Evolutionary conservation across 2,329 filamentous ascomycete species (phyloP).

Genomic region (Calonectria leucothoes): DNA sequence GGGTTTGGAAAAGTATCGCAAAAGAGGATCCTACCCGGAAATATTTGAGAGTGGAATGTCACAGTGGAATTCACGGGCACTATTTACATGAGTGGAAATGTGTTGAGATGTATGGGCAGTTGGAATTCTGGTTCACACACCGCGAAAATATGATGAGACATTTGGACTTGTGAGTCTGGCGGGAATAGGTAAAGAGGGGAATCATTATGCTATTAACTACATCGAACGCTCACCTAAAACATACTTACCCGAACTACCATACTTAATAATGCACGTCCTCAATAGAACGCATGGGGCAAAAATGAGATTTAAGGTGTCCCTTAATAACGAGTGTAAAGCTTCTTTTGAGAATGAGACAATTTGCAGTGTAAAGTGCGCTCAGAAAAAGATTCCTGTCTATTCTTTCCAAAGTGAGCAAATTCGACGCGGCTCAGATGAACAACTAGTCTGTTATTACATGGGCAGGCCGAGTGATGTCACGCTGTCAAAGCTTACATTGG

Average conservation of each 20-base stretch:
- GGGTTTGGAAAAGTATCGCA: not conserved
- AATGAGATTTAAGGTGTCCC: too few species aligned
- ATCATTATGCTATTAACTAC: not conserved
- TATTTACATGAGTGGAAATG: not conserved
- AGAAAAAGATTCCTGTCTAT: too few species aligned
- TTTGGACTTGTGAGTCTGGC: not conserved
- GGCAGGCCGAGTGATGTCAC: not conserved
- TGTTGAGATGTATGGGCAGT: not conserved
- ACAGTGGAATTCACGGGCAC: not conserved
- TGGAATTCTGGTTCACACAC: not conserved
- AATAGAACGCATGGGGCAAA: too few species aligned
- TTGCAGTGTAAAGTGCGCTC: too few species aligned
- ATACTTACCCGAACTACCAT: too few species aligned
- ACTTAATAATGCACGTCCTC: too few species aligned
- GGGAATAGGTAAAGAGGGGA: not conserved
- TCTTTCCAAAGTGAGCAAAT: too few species aligned
- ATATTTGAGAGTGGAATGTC: not conserved
- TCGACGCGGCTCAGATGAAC: too few species aligned
- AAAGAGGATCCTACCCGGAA: not conserved
- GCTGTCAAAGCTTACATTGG: fast-evolving
- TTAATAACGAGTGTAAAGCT: too few species aligned
- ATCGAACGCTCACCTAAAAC: not conserved
- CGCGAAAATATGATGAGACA: not conserved
- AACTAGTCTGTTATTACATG: not conserved
- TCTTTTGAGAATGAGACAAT: too few species aligned